Conservation (phyloP, 2,329 filamentous ascomycete genomes). For the Fusarium coffeatum region DNA sequence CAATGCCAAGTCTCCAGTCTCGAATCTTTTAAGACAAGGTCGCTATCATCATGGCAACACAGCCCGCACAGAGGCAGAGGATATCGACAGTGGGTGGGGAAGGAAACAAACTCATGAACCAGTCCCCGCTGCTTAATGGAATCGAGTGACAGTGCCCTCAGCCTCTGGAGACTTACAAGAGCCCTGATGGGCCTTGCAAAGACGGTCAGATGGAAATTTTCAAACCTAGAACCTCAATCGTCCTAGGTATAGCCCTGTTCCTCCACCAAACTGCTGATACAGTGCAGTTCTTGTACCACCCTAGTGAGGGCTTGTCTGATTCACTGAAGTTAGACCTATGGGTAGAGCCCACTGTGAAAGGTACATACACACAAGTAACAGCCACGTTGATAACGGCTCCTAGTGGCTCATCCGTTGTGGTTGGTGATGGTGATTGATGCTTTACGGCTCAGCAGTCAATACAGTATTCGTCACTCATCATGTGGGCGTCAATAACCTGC, state of each 20-base stretch:
- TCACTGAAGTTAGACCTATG: constrained; percentile 4
- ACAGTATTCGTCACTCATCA: constrained; percentile 6
- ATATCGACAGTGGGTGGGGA: background rate
- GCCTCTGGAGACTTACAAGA: background rate
- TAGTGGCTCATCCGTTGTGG: constrained; percentile 21
- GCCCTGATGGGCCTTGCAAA: constrained; percentile 14
- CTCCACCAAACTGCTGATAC: constrained; percentile 25
- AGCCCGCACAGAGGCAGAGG: background rate
- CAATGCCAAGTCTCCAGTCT: constrained; percentile 31
- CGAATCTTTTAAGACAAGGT: constrained; percentile 20
- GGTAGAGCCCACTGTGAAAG: background rate
- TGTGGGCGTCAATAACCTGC: constrained; percentile 12
- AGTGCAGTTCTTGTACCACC: constrained; percentile 23
- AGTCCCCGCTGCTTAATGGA: constrained; percentile 32
- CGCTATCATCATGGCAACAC: constrained; percentile 13
- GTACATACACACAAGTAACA: constrained; percentile 2
- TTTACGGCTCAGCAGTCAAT: constrained; percentile 15
- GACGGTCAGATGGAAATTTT: constrained; percentile 12
- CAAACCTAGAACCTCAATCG: background rate
- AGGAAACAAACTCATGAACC: constrained; percentile 4
- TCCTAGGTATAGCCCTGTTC: constrained; percentile 4
- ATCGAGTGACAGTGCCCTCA: constrained; percentile 5
- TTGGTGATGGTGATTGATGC: background rate
- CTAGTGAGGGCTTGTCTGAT: constrained; percentile 21
- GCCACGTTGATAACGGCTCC: constrained; percentile 38